Evolutionary conservation across 2,329 filamentous ascomycete species (phyloP).

Genomic region (Alternaria atra): DNA sequence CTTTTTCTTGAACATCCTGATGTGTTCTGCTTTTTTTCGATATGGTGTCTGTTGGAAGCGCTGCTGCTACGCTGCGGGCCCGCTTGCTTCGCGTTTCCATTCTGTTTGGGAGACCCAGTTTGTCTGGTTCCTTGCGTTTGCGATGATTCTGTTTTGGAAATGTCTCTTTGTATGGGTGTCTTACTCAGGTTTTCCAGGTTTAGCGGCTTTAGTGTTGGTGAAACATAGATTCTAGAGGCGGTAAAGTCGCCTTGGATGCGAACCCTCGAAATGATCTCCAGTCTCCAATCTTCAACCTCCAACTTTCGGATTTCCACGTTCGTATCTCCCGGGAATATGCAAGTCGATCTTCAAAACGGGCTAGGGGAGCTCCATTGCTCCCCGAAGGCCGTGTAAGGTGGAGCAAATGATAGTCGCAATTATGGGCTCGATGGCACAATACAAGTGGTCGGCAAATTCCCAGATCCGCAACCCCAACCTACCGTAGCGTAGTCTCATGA

Average conservation of each 20-base stretch:
- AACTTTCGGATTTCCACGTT: neutral
- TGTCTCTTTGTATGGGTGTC: too few species aligned
- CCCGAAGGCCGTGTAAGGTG: conserved; percentile 9
- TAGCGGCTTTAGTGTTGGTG: neutral
- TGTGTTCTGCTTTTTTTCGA: neutral
- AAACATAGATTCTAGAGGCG: neutral
- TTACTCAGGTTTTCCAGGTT: neutral
- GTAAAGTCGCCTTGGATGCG: neutral
- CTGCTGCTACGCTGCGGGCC: neutral
- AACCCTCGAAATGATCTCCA: neutral
- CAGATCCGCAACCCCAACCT: neutral
- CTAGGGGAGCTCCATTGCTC: neutral
- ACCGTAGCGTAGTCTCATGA: neutral
- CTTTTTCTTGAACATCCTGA: conserved; percentile 21
- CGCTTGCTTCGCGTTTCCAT: neutral
- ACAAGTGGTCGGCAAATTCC: conserved; percentile 2
- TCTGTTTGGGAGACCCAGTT: neutral
- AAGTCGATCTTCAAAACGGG: neutral
- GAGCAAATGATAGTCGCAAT: conserved; percentile 30
- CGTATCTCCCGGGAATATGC: neutral
- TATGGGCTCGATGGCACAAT: conserved; percentile 34
- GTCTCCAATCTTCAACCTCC: neutral
- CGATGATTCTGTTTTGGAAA: too few species aligned
- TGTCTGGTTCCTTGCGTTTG: neutral
- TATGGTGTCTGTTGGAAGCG: neutral